These are phyloP conservation scores for Neurospora tetrasperma DNA, from an alignment of 495 filamentous ascomycete species.

Conservation along the genomic window DNA sequence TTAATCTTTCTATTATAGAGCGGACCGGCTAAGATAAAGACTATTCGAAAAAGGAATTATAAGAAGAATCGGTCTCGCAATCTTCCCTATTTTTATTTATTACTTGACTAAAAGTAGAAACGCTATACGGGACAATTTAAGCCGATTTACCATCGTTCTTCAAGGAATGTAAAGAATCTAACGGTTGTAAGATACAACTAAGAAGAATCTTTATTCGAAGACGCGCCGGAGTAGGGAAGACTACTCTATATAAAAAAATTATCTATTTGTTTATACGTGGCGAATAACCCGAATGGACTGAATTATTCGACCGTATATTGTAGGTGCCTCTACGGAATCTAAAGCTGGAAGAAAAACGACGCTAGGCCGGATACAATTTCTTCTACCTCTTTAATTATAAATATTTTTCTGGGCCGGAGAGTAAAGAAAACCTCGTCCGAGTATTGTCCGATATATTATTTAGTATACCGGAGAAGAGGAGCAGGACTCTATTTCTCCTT, in stretches of 20 bases:
- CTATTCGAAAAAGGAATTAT: too few relatives aligned
- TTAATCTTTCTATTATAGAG: too few relatives aligned
- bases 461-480: not conserved
- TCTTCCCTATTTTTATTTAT: too few relatives aligned
- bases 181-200: too few relatives aligned
- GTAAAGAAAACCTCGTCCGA: constrained; percentile 7
- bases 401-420: constrained; percentile 13
- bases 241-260: not conserved
- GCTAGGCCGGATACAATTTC: constrained; percentile 8
- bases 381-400: constrained; percentile 19
- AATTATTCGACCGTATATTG: constrained; percentile 27
- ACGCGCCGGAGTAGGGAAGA: too few relatives aligned
- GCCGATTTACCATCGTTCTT: too few relatives aligned
- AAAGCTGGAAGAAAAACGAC: constrained; percentile 14
- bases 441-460: constrained; percentile 9
- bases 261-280: constrained; percentile 21
- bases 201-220: too few relatives aligned
- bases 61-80: too few relatives aligned
- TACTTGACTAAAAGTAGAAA: too few relatives aligned
- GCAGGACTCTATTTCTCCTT: constrained; percentile 26
- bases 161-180: too few relatives aligned
- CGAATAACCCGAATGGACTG: constrained; percentile 10
- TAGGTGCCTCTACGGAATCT: constrained; percentile 28
- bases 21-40: too few relatives aligned
- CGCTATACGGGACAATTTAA: too few relatives aligned